phyloP scores from a whole-genome alignment of 2,329 filamentous ascomycete species.

The Curvularia spicifera region DNA sequence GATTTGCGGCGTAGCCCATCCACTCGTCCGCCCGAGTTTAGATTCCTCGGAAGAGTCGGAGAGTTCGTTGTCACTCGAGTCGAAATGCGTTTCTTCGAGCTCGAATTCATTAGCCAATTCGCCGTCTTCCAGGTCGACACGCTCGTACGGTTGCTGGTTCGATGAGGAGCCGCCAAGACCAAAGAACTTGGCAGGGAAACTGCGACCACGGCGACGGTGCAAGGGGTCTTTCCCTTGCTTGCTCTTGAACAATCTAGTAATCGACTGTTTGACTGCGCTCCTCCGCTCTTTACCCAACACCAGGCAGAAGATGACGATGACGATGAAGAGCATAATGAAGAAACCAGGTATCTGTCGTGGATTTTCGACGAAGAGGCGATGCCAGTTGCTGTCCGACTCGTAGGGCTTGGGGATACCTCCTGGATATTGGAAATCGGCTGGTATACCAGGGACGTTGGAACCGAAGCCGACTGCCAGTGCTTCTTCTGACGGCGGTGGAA shows the following conservation, averaged over 20 bases:
- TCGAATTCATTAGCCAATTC: conserved; percentile 75
- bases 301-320: conserved; percentile 72
- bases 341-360: conserved; percentile 75
- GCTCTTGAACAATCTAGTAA: conserved; percentile 57
- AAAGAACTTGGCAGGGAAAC: conserved; percentile 66
- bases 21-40: conserved; percentile 66
- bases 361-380: conserved; percentile 67
- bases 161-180: conserved; percentile 49
- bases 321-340: conserved; percentile 75
- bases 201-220: conserved; percentile 50
- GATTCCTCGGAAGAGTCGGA: conserved; percentile 67
- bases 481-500: conserved; percentile 68
- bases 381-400: conserved; percentile 60
- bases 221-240: conserved; percentile 49
- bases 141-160: conserved; percentile 69
- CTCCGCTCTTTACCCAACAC: conserved; percentile 81
- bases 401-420: conserved; percentile 59
- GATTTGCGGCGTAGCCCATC: conserved; percentile 70
- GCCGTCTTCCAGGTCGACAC: conserved; percentile 75
- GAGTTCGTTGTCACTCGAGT: conserved; percentile 65
- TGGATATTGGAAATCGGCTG: conserved; percentile 83
- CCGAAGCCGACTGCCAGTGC: conserved; percentile 88
- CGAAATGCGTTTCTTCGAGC: conserved; percentile 56
- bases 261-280: conserved; percentile 60
- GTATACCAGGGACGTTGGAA: conserved; percentile 73